Conservation (phyloP, 2,329 filamentous ascomycete genomes). For the Cercospora beticola region DNA sequence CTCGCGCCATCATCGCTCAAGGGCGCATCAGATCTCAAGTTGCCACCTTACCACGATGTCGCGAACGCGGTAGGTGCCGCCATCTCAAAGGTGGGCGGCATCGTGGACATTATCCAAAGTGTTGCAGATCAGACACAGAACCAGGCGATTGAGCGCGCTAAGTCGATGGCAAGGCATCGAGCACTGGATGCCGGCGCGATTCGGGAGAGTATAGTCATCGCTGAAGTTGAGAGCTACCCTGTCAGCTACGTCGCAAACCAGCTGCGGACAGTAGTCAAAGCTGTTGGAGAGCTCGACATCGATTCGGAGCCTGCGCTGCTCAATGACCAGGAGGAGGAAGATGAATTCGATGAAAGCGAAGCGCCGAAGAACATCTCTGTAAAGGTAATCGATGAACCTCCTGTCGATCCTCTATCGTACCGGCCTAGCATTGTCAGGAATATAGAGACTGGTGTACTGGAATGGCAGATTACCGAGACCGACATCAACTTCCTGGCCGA, state of each 20-base stretch:
- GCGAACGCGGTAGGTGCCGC: slow-evolving; percentile 63
- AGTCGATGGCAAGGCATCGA: slow-evolving; percentile 39
- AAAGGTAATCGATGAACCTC: slow-evolving; percentile 32
- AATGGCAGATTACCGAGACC: slow-evolving; percentile 59
- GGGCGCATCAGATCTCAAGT: slow-evolving; percentile 53
- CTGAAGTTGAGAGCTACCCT: slow-evolving; percentile 47
- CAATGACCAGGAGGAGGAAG: slow-evolving; percentile 24
- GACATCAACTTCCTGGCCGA: slow-evolving; percentile 59
- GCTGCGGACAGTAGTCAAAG: slow-evolving; percentile 37
- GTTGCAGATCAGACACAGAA: slow-evolving; percentile 45
- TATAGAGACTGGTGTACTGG: slow-evolving; percentile 48
- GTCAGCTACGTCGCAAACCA: slow-evolving; percentile 40
- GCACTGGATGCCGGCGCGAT: slow-evolving; percentile 39
- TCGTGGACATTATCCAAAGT: slow-evolving; percentile 53
- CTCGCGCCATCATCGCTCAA: slow-evolving; percentile 51
- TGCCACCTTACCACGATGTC: slow-evolving; percentile 55
- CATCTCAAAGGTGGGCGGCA: slow-evolving; percentile 56
- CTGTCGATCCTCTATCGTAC: slow-evolving; percentile 42
- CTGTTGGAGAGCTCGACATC: slow-evolving; percentile 36
- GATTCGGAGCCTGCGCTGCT: slow-evolving; percentile 24
- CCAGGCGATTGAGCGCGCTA: slow-evolving; percentile 42
- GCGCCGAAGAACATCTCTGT: slow-evolving; percentile 39
- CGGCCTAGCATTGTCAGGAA: slow-evolving; percentile 43
- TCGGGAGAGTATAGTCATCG: slow-evolving; percentile 45
- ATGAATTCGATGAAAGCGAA: slow-evolving; percentile 19